A percentile compares a stretch with the other conserved stretches of the same genome.
Conservation (phyloP, 768 basidiomycete genomes). For the Phaeotremella fagi region DNA sequence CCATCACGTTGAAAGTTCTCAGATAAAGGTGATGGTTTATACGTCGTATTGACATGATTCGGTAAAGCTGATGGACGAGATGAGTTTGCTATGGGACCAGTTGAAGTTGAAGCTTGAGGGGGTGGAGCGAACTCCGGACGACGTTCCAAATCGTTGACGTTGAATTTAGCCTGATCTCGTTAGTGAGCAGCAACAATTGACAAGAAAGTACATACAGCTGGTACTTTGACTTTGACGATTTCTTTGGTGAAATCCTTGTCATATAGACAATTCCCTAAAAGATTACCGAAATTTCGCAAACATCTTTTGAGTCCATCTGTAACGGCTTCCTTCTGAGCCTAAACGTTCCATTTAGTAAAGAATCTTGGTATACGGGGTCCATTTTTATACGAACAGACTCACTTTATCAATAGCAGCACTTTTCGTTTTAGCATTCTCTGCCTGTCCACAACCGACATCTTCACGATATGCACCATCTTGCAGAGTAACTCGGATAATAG, state of each 20-base stretch:
- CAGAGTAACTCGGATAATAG: slow-evolving; percentile 79
- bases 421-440: slow-evolving; percentile 81
- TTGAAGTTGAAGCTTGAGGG: slow-evolving; percentile 3
- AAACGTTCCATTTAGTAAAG: slow-evolving; percentile 9
- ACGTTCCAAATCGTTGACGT: slow-evolving; percentile 36
- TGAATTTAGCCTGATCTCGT: slow-evolving; percentile 30
- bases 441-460: slow-evolving; percentile 83
- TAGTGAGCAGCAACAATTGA: background rate
- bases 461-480: slow-evolving; percentile 86
- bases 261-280: slow-evolving; percentile 95
- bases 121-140: slow-evolving; percentile 41
- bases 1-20: background rate
- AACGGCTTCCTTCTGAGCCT: slow-evolving; percentile 98
- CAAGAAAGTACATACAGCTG: slow-evolving; percentile 58
- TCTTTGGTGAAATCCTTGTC: slow-evolving; percentile 85
- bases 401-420: slow-evolving; percentile 88
- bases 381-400: too few species aligned
- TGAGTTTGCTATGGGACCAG: slow-evolving; percentile 7
- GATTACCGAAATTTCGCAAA: slow-evolving; percentile 84
- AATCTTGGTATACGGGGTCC: background rate
- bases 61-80: slow-evolving; percentile 12
- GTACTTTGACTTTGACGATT: slow-evolving; percentile 78
- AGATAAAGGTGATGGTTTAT: slow-evolving; percentile 1
- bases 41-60: background rate
- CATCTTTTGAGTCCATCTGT: slow-evolving; percentile 92